Evolutionary conservation across 2,329 filamentous ascomycete species (phyloP), one percentile per base, ranked within the genome.

Genomic region (Calonectria crousiana): DNA sequence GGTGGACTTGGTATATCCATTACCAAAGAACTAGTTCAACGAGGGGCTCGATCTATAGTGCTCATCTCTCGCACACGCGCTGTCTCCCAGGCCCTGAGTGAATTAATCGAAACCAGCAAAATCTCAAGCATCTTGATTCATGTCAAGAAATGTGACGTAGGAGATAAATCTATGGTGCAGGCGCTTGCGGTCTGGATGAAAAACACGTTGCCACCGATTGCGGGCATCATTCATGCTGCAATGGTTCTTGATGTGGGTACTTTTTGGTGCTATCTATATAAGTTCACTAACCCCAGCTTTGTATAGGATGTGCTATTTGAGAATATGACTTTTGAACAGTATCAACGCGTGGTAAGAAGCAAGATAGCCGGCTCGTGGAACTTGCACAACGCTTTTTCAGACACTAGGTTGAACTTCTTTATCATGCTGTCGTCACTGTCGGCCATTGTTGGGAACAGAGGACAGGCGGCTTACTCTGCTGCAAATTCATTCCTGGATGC

Each of bases 341-440:
- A 88, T 76, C 83, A 82, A 6, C 81, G 83, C 3, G 88, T 89
- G 49, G 85, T 89, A 47, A 83, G 86, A 53, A 87, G 88, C 75
- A 92, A 91, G 79, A 87, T 89, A 0, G 82, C 86, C 6, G 89
- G 88, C 5, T 87, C 87, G 2, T 89, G 87, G 86, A 91, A 91
- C 79, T 85, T 91, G 64, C 89, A 91, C 78, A 83, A 86, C n/a
- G 51, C 67, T 26, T 66, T 73, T 11, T 60, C 26, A 23, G 38
- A 20, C n/a, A 65, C 38, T 0, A 30, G 51, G 83, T 44, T 89
- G 2, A 87, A 90, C 79, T 90, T 91, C 83, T 91, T 91, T 80
- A 82, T 89, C 20, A 85, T 87, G 38, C 86, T 90, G n/a, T 91
- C 89, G 0, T 89, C 88, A 1, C 85, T 87, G 0, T 86, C 88